phyloP scores from a whole-genome alignment of 2,329 filamentous ascomycete genomes.

The Cytospora leucostoma region DNA sequence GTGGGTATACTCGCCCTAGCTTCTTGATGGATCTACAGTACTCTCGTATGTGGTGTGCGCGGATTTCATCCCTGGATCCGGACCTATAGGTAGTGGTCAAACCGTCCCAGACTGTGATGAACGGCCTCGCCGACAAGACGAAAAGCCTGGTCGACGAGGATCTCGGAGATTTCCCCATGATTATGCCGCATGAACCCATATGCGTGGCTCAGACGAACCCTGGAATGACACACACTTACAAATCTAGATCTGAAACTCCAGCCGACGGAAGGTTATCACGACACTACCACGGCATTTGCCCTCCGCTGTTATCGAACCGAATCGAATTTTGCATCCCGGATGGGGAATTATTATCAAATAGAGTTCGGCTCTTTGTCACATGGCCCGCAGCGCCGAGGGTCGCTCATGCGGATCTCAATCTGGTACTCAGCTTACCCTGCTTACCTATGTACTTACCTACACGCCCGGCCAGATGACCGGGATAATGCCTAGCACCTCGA shows the following conservation, averaged over 20 bases:
- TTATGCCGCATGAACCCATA: neutral
- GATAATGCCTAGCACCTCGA: neutral
- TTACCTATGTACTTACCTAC: neutral
- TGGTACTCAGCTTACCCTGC: neutral
- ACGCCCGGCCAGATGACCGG: too few species aligned
- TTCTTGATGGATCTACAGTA: neutral
- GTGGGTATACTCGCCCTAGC: constrained; percentile 10
- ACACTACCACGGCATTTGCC: neutral
- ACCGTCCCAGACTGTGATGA: neutral
- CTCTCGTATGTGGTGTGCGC: constrained; percentile 6
- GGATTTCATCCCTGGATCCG: constrained; percentile 11
- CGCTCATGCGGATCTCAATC: neutral
- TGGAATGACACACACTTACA: neutral
- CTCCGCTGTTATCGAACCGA: neutral
- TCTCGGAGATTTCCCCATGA: constrained; percentile 20
- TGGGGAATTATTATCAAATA: neutral
- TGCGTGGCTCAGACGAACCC: neutral
- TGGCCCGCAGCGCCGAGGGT: neutral
- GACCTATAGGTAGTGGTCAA: neutral
- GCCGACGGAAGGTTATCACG: neutral
- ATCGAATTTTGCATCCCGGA: neutral
- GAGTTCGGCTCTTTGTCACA: neutral
- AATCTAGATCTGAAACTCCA: neutral
- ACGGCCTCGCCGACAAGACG: constrained; percentile 8
- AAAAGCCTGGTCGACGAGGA: constrained; percentile 11